These are phyloP conservation scores for Camelina hispida DNA, from an alignment of 345 rosid species.

Conservation along the genomic window DNA sequence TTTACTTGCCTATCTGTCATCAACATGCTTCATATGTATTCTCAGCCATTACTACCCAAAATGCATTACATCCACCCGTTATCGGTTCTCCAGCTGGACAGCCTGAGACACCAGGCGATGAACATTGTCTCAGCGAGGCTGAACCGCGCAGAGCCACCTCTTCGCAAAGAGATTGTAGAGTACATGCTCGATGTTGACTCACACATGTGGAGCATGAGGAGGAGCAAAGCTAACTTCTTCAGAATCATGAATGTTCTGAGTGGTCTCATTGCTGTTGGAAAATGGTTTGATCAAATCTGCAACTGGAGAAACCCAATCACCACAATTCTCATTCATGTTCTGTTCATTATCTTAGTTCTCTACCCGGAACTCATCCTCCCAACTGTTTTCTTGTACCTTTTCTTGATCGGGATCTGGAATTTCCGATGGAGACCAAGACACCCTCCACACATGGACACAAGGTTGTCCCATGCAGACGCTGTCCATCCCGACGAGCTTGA, in stretches of 20 bases:
- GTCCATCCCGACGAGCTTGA: conserved; percentile 93
- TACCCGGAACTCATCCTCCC: conserved; percentile 94
- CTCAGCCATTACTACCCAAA: conserved; percentile 84
- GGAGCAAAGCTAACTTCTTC: conserved; percentile 88
- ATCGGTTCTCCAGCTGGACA: conserved; percentile 90
- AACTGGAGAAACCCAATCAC: conserved; percentile 96
- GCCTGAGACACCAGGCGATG: conserved; percentile 91
- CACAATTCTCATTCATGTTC: conserved; percentile 78
- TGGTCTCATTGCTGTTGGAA: conserved; percentile 76
- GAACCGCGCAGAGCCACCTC: conserved; percentile 91
- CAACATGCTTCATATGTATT: conserved; percentile 90
- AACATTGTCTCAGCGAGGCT: conserved; percentile 85
- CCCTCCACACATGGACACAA: conserved; percentile 97
- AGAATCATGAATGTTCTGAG: conserved; percentile 58
- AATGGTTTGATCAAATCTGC: conserved; percentile 95
- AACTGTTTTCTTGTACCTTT: conserved; percentile 85
- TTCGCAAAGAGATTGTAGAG: conserved; percentile 91
- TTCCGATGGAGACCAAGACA: conserved; percentile 89
- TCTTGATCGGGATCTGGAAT: conserved; percentile 92
- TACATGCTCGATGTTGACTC: conserved; percentile 99
- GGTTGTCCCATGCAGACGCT: conserved; percentile 84
- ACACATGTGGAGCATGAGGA: conserved; percentile 99
- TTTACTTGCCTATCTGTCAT: conserved; percentile 76
- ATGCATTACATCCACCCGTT: conserved; percentile 95
- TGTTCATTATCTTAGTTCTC: conserved; percentile 76